Evolutionary conservation across 2,329 filamentous ascomycete genomes (phyloP), one percentile per base, ranked within the genome.

Genomic region (Cladosporium sp.): DNA sequence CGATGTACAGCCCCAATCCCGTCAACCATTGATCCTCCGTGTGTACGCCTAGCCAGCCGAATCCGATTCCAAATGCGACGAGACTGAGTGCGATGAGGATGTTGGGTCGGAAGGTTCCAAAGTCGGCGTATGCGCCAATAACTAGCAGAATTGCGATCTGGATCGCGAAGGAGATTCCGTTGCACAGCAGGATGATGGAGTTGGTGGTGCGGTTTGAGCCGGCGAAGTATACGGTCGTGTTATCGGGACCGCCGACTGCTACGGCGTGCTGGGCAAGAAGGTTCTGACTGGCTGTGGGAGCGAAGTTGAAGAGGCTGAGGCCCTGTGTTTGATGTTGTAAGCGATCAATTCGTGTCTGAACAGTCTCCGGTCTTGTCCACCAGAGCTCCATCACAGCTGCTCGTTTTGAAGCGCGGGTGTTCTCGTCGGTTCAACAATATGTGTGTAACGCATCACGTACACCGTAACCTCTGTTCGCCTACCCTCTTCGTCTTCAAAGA

Each of bases 131-230:
- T 0, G 76, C 76, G 55, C 81, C 82, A 2, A 83, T 75, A 59
- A 78, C 65, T 25, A 84, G 72, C 65, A 84, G 83, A 5, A 84
- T 66, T 7, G 83, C 77, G 28, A 85, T 81, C 68, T 89, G 86
- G 37, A 87, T 80, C 1, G 85, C 84, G 67, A 89, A 89, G 15
- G 81, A 85, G 58, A 88, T 84, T 55, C 87, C 86, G 66, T 88
- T 88, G 68, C 80, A 79, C 0, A 88, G 75, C 7, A 89, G 74
- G 3, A 89, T 84, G 56, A 88, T 85, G 59, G 81, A 85, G 69
- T 86, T 85, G 65, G 87, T 81, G n/a, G 82, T 83, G 56, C 84
- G 79, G 22, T 78, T 71, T 38, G 74, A 74, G 14, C 85, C 85
- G 1, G 81, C 80, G 61, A 88, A 88, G 2, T 66, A 64, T 20